Percentiles rank a stretch among this genome's conserved stretches.
Evolutionary conservation across 495 filamentous ascomycete genomes (phyloP).

Genomic region (Elasticomyces elasticus): DNA sequence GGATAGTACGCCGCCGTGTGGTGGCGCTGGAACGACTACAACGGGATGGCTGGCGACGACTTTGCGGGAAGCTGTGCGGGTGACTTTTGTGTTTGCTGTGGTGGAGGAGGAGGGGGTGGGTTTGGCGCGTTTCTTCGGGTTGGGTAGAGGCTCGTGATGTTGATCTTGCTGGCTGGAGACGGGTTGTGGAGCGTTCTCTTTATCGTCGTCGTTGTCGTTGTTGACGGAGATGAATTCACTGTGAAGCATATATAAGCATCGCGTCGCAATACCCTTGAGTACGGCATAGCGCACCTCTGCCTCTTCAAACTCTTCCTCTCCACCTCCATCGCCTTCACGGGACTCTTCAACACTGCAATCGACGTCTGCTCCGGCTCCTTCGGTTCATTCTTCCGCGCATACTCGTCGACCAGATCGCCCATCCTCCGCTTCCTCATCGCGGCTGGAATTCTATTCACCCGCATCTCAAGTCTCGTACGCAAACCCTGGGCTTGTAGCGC

Average conservation of each 20-base stretch:
- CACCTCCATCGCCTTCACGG: constrained; percentile 23
- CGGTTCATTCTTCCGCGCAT: constrained; percentile 32
- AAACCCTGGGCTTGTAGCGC: constrained; percentile 76
- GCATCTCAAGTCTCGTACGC: constrained; percentile 78
- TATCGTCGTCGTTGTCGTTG: constrained; percentile 61
- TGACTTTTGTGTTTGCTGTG: constrained; percentile 26
- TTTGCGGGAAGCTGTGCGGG: constrained; percentile 42
- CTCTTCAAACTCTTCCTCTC: constrained; percentile 38
- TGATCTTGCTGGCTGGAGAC: not conserved
- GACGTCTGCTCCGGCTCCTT: constrained; percentile 19
- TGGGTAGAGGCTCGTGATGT: constrained; percentile 34
- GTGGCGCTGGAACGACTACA: not conserved
- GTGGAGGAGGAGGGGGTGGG: constrained; percentile 23
- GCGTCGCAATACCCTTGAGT: not conserved
- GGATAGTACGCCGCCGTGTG: constrained; percentile 55
- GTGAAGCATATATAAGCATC: not conserved
- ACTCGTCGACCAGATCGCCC: constrained; percentile 63
- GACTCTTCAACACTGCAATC: constrained; percentile 1
- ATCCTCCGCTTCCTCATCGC: constrained; percentile 72
- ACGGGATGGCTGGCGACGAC: too few species aligned
- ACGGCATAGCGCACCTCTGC: constrained; percentile 45
- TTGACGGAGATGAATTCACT: constrained; percentile 41
- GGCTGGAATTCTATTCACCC: constrained; percentile 83
- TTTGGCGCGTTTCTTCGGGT: constrained; percentile 49
- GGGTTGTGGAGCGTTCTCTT: constrained; percentile 33